Evolutionary conservation across 2,329 filamentous ascomycete genomes (phyloP), one percentile per base, ranked within the genome.

Genomic region (Fusarium haematococcum): DNA sequence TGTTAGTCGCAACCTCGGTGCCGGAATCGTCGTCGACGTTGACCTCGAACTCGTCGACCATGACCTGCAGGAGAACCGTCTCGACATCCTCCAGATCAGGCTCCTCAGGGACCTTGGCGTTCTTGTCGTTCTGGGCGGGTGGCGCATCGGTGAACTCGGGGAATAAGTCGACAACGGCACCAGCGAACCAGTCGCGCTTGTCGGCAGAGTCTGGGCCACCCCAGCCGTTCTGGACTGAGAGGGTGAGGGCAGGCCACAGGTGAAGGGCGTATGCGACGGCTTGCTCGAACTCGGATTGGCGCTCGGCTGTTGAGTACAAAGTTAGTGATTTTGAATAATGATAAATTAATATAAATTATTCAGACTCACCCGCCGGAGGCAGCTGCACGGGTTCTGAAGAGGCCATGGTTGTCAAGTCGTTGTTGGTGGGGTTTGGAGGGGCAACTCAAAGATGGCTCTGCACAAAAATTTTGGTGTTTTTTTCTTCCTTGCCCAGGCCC

Each of bases 161-260:
- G 77, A 98, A 93, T 72, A 98, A 90, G 30, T 98, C 94, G 68
- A 92, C 93, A 63, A 98, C 88, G 50, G 93, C 94, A 73, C 95
- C 95, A 61, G 94, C 96, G 79, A 99, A 94, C 96, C 95, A 98
- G 88, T 98, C 96, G 79, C 96, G 93, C 86, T 98, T 98, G 84
- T 97, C 95, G 70, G 88, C 83, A 25, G 91, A 93, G 80, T 95
- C 91, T 45, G 94, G 91, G 3, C 96, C 97, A 78, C 96, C 97
- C 93, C 95, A 98, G 84, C 91, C 88, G 82, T 94, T 95, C 81
- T 94, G 90, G 52, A 98, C 94, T 56, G 97, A 95, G 80, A 98
- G 91, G 58, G 93, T 93, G 63, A 99, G 92, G 35, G 94, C 93
- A 9, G 93, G 92, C 97, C 97, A 99, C 80, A 94, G 90, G 86